Base-by-base conservation (phyloP, 352 stramenopile species). In the Globisporangium lucens region DNA sequence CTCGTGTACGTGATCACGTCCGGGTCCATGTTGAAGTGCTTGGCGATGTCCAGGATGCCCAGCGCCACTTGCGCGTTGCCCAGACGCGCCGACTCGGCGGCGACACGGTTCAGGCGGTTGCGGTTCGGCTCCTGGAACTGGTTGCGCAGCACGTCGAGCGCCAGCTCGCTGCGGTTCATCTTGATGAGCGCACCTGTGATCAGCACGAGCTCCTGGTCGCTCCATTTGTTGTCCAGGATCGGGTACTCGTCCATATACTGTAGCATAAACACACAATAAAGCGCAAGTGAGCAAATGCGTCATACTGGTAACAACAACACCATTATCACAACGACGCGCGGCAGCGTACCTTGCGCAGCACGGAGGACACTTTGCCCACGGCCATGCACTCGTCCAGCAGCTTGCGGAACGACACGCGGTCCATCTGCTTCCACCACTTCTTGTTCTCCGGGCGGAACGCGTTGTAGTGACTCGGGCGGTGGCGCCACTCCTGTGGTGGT, bases 1-100 rank as follows among this genome's bases (percentile, higher is more conserved):
- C 83, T 90, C 29, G 84, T 93, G 76, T 89, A 95, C 35, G 82
- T 91, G 35, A 91, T 70, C 9, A 91, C 82, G 69, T 93, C 83
- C 1, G 80, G 82, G 41, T 72, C 55, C 59, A 92, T 66, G n/a
- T 78, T 60, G 51, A 91, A 89, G 66, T 94, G 77, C 49, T 83
- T 83, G 33, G 75, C 74, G 61, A 94, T 91, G 57, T 90, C 77
- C 43, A 94, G 72, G 20, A 92, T 75, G 22, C 82, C 84, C n/a
- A 90, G 64, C 46, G 86, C 86, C 49, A 94, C 79, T 15, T 74
- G 66, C 20, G 78, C 73, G 69, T 94, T 92, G 53, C 83, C 83
- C 61, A 91, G 47, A 17, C 86, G 76, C 29, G 84, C 84, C 38
- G 78, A 90, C 57, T 87, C 78, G 29, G 86, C 86, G 3, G 83